Percentiles rank a stretch among this genome's conserved stretches.
Conservation (phyloP, 2,329 filamentous ascomycete genomes). For the Fusarium torreyae region DNA sequence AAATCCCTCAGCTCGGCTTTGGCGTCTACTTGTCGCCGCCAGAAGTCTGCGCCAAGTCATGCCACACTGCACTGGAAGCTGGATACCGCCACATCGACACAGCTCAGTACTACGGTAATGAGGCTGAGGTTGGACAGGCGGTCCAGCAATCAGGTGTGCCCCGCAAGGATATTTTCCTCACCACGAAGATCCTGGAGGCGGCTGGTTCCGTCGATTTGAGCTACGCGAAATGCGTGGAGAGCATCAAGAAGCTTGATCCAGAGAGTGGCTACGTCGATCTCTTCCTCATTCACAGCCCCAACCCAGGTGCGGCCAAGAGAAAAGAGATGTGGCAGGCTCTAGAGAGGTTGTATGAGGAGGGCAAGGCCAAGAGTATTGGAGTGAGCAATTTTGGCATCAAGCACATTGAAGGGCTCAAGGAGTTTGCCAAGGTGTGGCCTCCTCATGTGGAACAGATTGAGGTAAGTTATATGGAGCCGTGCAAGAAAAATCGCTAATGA, state of each 20-base stretch:
- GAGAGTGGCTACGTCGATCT: conserved; percentile 76
- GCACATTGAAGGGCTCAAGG: conserved; percentile 77
- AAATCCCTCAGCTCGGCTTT: conserved; percentile 77
- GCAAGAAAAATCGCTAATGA: conserved; percentile 61
- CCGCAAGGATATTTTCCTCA: conserved; percentile 66
- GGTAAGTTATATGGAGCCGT: conserved; percentile 57
- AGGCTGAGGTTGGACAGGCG: conserved; percentile 64
- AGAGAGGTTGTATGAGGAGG: conserved; percentile 72
- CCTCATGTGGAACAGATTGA: conserved; percentile 80
- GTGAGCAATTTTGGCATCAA: conserved; percentile 80
- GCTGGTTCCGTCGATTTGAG: conserved; percentile 69
- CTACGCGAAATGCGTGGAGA: conserved; percentile 72
- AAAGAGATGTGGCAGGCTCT: conserved; percentile 77
- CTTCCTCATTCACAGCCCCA: conserved; percentile 78
- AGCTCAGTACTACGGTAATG: conserved; percentile 54
- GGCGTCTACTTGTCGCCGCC: conserved; percentile 75
- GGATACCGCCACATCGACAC: conserved; percentile 73
- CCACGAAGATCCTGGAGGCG: conserved; percentile 65
- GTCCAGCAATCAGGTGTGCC: conserved; percentile 62
- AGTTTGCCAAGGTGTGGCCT: conserved; percentile 74
- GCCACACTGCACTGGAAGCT: conserved; percentile 65
- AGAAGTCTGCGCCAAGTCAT: conserved; percentile 69
- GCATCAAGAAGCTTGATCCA: conserved; percentile 71
- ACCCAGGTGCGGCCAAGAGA: conserved; percentile 66
- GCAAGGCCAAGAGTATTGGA: conserved; percentile 75